phyloP scores from a whole-genome alignment of 2,329 filamentous ascomycete species.

The Aspergillus spinulosporus region DNA sequence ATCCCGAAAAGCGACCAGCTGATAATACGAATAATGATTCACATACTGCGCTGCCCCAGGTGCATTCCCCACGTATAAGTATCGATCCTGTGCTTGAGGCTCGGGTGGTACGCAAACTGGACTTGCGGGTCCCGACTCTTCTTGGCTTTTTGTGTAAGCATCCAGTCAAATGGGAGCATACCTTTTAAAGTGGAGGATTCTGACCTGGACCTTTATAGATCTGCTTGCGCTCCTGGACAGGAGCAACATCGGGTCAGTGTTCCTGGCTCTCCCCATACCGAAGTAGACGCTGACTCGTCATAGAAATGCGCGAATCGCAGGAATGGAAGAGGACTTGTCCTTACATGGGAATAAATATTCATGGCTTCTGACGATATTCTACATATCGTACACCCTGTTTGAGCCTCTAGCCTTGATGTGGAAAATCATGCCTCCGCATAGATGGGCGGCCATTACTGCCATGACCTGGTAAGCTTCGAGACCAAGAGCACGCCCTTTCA shows the following conservation, averaged over 20 bases:
- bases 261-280: too few relatives aligned
- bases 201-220: conserved; percentile 33
- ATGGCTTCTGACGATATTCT: conserved; percentile 56
- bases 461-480: conserved; percentile 41
- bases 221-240: conserved; percentile 52
- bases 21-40: conserved; percentile 24
- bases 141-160: conserved; percentile 43
- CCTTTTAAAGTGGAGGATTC: neutral
- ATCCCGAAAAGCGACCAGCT: conserved; percentile 32
- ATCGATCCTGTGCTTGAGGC: conserved; percentile 40
- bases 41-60: conserved; percentile 23
- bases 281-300: conserved; percentile 9
- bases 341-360: conserved; percentile 51
- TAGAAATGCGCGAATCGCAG: conserved; percentile 57
- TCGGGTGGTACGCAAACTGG: conserved; percentile 40
- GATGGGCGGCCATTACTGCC: conserved; percentile 47
- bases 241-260: conserved; percentile 50
- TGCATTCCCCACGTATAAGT: conserved; percentile 14
- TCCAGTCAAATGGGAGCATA: neutral
- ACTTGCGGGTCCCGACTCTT: conserved; percentile 36
- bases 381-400: conserved; percentile 51
- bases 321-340: conserved; percentile 53
- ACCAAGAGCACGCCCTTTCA: conserved; percentile 12
- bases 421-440: conserved; percentile 45
- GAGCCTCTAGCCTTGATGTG: conserved; percentile 47